Evolutionary conservation across 164 flowering plant genomes (phyloP).

Genomic region (Berberis vulgaris): DNA sequence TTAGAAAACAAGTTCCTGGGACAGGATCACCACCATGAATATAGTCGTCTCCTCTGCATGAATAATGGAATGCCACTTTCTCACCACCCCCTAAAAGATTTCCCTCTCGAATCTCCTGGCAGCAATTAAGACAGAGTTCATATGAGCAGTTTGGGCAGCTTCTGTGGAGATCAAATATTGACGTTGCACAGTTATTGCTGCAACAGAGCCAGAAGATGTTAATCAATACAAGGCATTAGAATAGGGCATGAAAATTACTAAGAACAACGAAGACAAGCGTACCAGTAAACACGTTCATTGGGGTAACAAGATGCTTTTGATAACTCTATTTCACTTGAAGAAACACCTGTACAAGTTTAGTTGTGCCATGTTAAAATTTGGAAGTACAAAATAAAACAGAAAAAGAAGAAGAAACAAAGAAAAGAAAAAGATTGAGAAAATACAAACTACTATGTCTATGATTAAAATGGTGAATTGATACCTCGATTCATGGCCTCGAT

Average conservation of each 20-base stretch:
- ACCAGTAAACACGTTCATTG: constrained; percentile 83
- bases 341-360: constrained; percentile 26
- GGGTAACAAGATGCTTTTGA: constrained; percentile 23
- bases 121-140: constrained; percentile 79
- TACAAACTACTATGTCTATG: background rate
- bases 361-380: background rate
- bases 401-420: background rate
- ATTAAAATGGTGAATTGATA: constrained; percentile 6
- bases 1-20: constrained; percentile 11
- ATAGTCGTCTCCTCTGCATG: constrained; percentile 43
- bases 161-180: constrained; percentile 73
- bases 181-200: constrained; percentile 82
- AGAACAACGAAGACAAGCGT: constrained; percentile 1
- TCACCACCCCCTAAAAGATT: constrained; percentile 27
- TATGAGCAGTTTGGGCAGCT: constrained; percentile 68
- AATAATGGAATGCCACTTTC: constrained; percentile 21
- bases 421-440: background rate
- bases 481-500: constrained; percentile 55
- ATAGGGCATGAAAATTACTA: background rate
- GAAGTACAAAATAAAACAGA: background rate
- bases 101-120: constrained; percentile 60
- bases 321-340: constrained; percentile 23
- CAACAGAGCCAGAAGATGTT: constrained; percentile 7
- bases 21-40: constrained; percentile 61
- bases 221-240: background rate